phyloP scores from a whole-genome alignment of 768 basidiomycete genomes.

The Leucocoprinus leucothites region DNA sequence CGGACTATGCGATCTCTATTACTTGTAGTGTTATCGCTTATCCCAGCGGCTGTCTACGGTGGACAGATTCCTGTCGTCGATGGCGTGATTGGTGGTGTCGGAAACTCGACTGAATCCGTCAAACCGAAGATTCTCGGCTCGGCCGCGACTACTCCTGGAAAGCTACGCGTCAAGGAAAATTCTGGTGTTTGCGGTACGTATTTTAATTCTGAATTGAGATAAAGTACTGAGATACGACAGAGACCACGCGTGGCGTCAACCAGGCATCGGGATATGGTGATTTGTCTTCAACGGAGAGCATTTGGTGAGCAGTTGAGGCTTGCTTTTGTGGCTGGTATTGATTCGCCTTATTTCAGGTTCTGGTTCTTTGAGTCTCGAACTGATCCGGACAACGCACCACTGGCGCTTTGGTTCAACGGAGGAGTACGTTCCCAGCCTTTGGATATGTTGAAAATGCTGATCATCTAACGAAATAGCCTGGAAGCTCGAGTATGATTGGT shows the following conservation, averaged over 20 bases:
- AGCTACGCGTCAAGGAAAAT: constrained; percentile 55
- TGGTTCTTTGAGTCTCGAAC: constrained; percentile 70
- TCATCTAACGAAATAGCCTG: constrained; percentile 33
- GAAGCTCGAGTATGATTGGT: constrained; percentile 57
- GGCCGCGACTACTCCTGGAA: constrained; percentile 38
- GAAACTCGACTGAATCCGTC: constrained; percentile 14
- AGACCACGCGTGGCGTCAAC: constrained; percentile 59
- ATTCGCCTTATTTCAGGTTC: constrained; percentile 31
- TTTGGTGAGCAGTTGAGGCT: constrained; percentile 32
- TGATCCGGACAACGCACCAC: constrained; percentile 55
- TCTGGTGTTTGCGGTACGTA: constrained; percentile 57
- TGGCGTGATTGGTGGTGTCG: constrained; percentile 50
- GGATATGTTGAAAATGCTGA: neutral
- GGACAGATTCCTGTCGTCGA: constrained; percentile 46
- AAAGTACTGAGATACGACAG: constrained; percentile 22
- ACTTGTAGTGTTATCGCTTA: neutral
- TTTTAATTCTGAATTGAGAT: neutral
- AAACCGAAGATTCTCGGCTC: constrained; percentile 15
- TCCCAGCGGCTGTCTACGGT: constrained; percentile 12
- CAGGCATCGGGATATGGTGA: constrained; percentile 67
- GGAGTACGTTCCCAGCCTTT: constrained; percentile 32
- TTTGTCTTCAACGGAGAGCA: constrained; percentile 50
- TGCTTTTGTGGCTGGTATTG: neutral
- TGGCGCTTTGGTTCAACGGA: constrained; percentile 70
- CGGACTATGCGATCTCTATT: neutral